Conservation (phyloP, 148 eudicot genomes). For the Dianthus caryophyllus region DNA sequence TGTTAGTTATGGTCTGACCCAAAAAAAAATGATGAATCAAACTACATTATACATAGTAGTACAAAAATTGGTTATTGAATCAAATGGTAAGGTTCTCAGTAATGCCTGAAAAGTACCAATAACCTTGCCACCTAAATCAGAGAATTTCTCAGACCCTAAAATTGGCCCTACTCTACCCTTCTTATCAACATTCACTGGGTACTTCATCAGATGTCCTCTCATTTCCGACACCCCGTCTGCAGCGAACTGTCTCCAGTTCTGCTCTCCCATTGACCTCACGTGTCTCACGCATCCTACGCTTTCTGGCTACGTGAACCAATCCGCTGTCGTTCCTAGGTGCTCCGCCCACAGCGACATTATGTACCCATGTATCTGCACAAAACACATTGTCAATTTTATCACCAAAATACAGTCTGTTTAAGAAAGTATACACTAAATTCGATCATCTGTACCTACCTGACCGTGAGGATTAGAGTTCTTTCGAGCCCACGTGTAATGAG, state of each 20-base stretch:
- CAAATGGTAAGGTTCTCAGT: slow-evolving; percentile 79
- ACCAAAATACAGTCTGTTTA: background rate
- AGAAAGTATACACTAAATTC: no score
- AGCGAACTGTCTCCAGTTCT: slow-evolving; percentile 70
- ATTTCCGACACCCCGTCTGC: slow-evolving; percentile 48
- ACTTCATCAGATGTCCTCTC: slow-evolving; percentile 73
- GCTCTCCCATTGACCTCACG: slow-evolving; percentile 48
- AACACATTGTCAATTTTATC: no score
- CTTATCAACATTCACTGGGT: slow-evolving; percentile 71
- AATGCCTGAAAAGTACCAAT: slow-evolving; percentile 57
- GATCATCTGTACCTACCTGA: slow-evolving; percentile 61
- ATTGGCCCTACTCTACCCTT: slow-evolving; percentile 68
- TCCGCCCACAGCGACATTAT: slow-evolving; percentile 94
- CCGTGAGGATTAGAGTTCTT: slow-evolving; percentile 46
- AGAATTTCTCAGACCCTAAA: slow-evolving; percentile 60
- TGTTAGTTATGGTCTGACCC: no score
- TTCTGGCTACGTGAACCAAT: slow-evolving; percentile 52
- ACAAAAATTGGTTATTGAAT: slow-evolving; percentile 5
- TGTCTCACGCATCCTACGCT: slow-evolving; percentile 64
- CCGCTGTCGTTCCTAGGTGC: slow-evolving; percentile 54
- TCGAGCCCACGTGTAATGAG: slow-evolving; percentile 61
- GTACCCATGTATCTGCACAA: slow-evolving; percentile 63
- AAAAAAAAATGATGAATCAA: background rate
- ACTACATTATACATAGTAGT: background rate
- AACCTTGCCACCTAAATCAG: slow-evolving; percentile 72